Conservation (phyloP, 1,284 basidiomycete genomes). For the Cryptococcus sp. region DNA sequence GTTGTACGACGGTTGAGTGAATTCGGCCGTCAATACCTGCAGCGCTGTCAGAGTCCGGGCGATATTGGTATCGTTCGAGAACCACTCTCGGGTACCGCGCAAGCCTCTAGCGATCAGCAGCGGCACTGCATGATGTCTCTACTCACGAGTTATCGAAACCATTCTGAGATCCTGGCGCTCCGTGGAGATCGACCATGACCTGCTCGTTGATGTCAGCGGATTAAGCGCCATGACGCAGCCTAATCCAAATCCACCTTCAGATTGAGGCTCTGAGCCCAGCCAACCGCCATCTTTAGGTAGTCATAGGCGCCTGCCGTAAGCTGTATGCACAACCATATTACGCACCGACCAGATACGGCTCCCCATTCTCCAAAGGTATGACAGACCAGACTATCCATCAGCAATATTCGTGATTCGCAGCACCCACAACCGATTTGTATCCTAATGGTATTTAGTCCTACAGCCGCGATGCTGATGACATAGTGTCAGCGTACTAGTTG, state of each 20-base stretch:
- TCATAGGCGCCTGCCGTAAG: constrained; percentile 36
- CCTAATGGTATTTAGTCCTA: constrained; percentile 49
- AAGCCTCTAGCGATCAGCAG: constrained; percentile 25
- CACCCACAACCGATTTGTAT: constrained; percentile 49
- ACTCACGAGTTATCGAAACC: constrained; percentile 55
- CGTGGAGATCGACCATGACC: constrained; percentile 59
- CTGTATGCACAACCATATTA: neutral
- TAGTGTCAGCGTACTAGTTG: neutral
- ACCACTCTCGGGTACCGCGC: constrained; percentile 35
- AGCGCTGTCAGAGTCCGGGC: constrained; percentile 41
- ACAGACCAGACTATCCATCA: constrained; percentile 45
- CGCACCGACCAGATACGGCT: constrained; percentile 40
- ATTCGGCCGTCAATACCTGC: constrained; percentile 56
- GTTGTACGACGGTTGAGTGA: constrained; percentile 38
- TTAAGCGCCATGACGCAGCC: neutral
- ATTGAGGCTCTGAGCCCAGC: constrained; percentile 40
- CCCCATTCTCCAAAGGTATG: constrained; percentile 38
- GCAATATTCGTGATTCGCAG: neutral
- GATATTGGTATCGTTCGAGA: constrained; percentile 43
- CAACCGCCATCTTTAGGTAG: constrained; percentile 42
- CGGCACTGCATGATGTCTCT: neutral
- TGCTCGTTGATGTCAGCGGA: neutral
- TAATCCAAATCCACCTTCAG: constrained; percentile 33
- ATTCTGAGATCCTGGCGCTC: constrained; percentile 64
- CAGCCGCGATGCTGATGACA: constrained; percentile 33